Evolutionary conservation across 768 basidiomycete species (phyloP), one percentile per base, ranked within the genome.

Genomic region (Leccinellum rugosiceps): DNA sequence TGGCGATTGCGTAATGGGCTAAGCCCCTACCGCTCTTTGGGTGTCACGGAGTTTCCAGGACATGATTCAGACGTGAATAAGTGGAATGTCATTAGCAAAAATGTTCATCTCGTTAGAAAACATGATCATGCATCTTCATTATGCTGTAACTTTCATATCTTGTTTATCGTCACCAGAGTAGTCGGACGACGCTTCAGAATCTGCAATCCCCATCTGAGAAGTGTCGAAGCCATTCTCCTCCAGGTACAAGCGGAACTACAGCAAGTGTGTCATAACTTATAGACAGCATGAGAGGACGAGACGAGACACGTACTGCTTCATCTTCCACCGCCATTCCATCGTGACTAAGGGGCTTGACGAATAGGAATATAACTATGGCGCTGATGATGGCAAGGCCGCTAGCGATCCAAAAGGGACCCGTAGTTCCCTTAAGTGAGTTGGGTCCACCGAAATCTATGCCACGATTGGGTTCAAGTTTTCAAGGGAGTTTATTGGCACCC

Each of bases 401-500:
- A n/a, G 80, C 92, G 60, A 93, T 70, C 89, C 87, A 92, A 81
- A 93, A 93, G 14, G 91, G 91, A 19, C 92, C 91, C 0, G 92
- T 93, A 67, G 88, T 86, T 50, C 86, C 88, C 58, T 75, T 79
- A 35, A 73, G 68, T 25, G 81, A 73, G 13, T 52, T 62, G 2
- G 78, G 9, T 6, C 86, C 86, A 58, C 85, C 86, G 59, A 91
- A 91, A 21, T 80, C 88, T 61, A n/a, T 50, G 50, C 21, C n/a
- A 19, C 1, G 26, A 50, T 23, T 58, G 17, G 41, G 48, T 45
- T 53, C 57, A 46, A 32, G 21, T 32, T 17, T 26, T 51, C 1
- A 2, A 14, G 15, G 4, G 11, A 45, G 17, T 23, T 43, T 23
- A 21, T 15, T 53, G 17, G n/a, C 23, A 63, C 75, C 44, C 61